phyloP scores from a whole-genome alignment of 768 basidiomycete species.

The Hericium alpestre region DNA sequence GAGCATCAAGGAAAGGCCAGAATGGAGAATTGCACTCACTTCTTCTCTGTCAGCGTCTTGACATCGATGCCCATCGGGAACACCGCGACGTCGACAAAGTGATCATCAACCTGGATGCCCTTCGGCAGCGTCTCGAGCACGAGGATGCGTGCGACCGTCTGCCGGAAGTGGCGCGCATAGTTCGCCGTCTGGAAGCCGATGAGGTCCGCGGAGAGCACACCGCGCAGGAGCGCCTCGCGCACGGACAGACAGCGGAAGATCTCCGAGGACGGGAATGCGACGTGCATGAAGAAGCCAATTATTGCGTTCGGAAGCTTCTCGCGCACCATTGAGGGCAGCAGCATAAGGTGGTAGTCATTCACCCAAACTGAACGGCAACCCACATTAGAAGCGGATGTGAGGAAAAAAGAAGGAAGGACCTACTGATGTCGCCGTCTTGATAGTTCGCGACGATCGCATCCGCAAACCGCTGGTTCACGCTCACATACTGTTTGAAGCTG shows the following conservation, averaged over 20 bases:
- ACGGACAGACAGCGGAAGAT: slow-evolving; percentile 88
- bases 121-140: slow-evolving; percentile 74
- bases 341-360: slow-evolving; percentile 95
- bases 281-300: slow-evolving; percentile 93
- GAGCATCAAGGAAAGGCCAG: not conserved
- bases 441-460: slow-evolving; percentile 71
- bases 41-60: slow-evolving; percentile 49
- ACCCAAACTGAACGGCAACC: slow-evolving; percentile 45
- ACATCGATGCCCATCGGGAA: slow-evolving; percentile 90
- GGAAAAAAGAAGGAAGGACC: not conserved
- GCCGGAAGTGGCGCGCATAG: slow-evolving; percentile 76
- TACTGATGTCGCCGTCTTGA: slow-evolving; percentile 79
- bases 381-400: slow-evolving; percentile 1
- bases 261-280: slow-evolving; percentile 91
- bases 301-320: slow-evolving; percentile 51
- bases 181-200: slow-evolving; percentile 88
- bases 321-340: slow-evolving; percentile 81
- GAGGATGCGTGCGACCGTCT: slow-evolving; percentile 74
- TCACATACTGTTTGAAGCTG: slow-evolving; percentile 75
- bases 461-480: slow-evolving; percentile 87
- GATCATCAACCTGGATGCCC: slow-evolving; percentile 60
- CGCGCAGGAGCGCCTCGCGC: slow-evolving; percentile 65
- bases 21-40: slow-evolving; percentile 28
- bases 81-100: slow-evolving; percentile 80
- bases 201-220: slow-evolving; percentile 87